Conservation (phyloP, 495 filamentous ascomycete species). For the Aspergillus nidulans region DNA sequence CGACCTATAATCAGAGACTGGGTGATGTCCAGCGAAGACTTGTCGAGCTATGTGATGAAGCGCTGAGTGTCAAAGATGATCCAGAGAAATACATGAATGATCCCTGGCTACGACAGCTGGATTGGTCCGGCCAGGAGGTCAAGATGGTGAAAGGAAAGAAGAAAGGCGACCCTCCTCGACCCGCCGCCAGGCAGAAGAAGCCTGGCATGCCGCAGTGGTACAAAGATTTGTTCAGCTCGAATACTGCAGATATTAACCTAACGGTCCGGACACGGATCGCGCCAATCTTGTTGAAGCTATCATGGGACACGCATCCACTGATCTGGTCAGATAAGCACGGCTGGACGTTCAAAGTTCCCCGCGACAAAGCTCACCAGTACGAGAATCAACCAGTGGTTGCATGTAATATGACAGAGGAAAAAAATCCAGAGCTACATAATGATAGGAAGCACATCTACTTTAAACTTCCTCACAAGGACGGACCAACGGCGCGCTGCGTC, state of each 20-base stretch:
- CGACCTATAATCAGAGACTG: constrained; percentile 73
- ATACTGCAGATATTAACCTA: constrained; percentile 60
- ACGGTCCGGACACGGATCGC: constrained; percentile 85
- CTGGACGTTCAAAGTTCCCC: constrained; percentile 82
- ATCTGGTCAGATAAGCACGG: constrained; percentile 90
- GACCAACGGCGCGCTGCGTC: constrained; percentile 75
- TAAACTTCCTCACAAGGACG: constrained; percentile 95
- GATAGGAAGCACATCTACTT: constrained; percentile 70
- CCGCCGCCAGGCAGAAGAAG: constrained; percentile 80
- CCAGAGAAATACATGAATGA: constrained; percentile 66
- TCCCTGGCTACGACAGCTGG: constrained; percentile 87
- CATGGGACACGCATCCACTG: constrained; percentile 86
- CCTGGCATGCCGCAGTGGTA: constrained; percentile 97
- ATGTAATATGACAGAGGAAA: constrained; percentile 75
- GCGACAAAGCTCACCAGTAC: constrained; percentile 58
- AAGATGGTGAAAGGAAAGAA: constrained; percentile 89
- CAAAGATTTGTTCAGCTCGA: constrained; percentile 76
- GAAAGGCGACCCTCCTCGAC: constrained; percentile 72
- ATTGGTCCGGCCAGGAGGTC: constrained; percentile 91
- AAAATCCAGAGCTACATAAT: constrained; percentile 56
- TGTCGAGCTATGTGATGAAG: constrained; percentile 65
- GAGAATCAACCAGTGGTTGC: constrained; percentile 62
- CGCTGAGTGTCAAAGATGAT: constrained; percentile 65
- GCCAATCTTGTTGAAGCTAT: constrained; percentile 75
- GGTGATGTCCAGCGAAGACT: constrained; percentile 72